Conservation (phyloP, 768 basidiomycete genomes). For the Macrolepiota fuliginosa region DNA sequence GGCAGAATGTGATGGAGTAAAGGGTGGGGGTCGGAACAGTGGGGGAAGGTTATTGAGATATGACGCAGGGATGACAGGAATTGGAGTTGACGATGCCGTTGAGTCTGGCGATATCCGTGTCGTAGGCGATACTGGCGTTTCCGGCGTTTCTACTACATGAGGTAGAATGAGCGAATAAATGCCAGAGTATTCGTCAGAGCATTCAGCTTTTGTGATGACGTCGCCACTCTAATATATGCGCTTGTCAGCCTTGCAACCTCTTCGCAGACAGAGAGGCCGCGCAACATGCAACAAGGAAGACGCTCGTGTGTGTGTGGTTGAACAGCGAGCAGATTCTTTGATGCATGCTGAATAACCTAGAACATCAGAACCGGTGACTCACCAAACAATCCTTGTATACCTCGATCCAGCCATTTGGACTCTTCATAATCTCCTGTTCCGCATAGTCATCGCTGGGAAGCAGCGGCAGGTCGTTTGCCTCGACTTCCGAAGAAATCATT, state of each 20-base stretch:
- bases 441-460: conserved; percentile 76
- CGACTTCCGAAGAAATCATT: conserved; percentile 51
- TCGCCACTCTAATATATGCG: conserved; percentile 34
- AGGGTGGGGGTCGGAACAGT: conserved; percentile 74
- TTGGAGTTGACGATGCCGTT: conserved; percentile 25
- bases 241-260: conserved; percentile 14
- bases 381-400: conserved; percentile 66
- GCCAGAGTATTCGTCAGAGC: conserved; percentile 38
- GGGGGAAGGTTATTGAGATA: conserved; percentile 55
- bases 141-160: conserved; percentile 23
- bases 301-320: neutral
- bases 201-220: conserved; percentile 31
- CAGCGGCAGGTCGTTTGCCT: conserved; percentile 60
- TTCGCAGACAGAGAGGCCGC: neutral
- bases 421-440: conserved; percentile 69
- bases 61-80: conserved; percentile 24
- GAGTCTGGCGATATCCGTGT: conserved; percentile 20
- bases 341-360: conserved; percentile 12
- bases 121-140: conserved; percentile 25
- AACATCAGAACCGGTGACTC: conserved; percentile 32
- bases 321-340: conserved; percentile 7
- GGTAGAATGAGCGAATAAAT: conserved; percentile 47
- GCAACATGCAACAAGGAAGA: conserved; percentile 14
- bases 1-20: conserved; percentile 70
- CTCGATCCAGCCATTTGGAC: conserved; percentile 71